phyloP scores from a whole-genome alignment of 331 rosid genomes.

The Acacia concinna region DNA sequence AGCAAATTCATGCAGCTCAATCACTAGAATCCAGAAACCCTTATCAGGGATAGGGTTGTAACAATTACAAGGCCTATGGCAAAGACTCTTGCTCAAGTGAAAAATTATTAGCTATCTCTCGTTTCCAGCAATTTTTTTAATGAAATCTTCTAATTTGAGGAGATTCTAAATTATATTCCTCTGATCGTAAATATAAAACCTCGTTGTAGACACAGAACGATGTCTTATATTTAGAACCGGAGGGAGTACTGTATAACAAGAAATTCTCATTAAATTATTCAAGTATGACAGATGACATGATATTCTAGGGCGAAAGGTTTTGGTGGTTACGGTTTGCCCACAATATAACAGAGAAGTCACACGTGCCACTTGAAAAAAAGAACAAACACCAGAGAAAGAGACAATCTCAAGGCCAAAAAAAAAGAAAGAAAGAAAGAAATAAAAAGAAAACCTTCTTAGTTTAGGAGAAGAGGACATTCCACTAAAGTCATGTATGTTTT shows the following conservation, averaged over 20 bases:
- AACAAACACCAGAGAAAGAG: background rate
- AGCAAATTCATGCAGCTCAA: slow-evolving; percentile 20
- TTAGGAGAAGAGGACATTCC: background rate
- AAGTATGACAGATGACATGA: background rate
- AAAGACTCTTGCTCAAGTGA: background rate
- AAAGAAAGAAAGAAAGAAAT: background rate
- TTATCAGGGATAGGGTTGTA: background rate
- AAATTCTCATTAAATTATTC: slow-evolving; percentile 7
- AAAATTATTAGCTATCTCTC: background rate
- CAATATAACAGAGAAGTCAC: background rate
- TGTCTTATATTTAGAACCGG: no score
- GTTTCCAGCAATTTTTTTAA: background rate
- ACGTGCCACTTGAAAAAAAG: background rate
- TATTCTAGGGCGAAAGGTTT: background rate
- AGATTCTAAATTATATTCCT: background rate
- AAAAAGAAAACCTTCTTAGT: background rate
- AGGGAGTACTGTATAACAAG: background rate
- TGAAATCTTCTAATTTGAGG: background rate
- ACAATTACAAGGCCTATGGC: background rate
- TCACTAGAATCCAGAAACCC: slow-evolving; percentile 13
- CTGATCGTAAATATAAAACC: no score
- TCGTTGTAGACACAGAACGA: no score
- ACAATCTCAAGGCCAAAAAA: background rate
- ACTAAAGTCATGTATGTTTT: background rate
- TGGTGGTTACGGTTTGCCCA: background rate